A percentile compares a stretch with the other conserved stretches of the same genome.
phyloP scores from a whole-genome alignment of 192 early-diverging fungal species.

The Podila epigama region DNA sequence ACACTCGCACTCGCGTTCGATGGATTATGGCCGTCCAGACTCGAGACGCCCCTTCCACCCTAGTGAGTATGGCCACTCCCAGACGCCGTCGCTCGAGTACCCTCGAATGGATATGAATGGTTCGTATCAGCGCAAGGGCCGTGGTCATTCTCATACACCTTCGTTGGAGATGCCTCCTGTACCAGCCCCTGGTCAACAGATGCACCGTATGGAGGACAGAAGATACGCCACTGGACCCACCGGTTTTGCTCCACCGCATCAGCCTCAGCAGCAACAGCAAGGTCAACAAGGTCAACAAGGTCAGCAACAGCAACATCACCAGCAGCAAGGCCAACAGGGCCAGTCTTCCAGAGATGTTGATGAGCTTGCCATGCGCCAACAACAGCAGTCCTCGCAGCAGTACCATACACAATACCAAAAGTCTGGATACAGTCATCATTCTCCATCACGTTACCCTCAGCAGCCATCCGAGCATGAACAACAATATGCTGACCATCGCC shows the following conservation, averaged over 20 bases:
- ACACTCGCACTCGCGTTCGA: constrained; percentile 37
- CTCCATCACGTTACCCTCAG: neutral
- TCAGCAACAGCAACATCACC: constrained; percentile 1
- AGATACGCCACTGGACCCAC: neutral
- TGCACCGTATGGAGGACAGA: constrained; percentile 18
- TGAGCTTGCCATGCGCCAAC: neutral
- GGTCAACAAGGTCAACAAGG: constrained; percentile 1
- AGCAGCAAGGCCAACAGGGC: constrained; percentile 4
- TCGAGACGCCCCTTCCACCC: constrained; percentile 13
- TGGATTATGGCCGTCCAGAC: constrained; percentile 42
- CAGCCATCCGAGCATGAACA: neutral
- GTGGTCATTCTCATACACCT: constrained; percentile 17
- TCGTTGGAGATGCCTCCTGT: constrained; percentile 25
- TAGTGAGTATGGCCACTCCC: constrained; percentile 25
- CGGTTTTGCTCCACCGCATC: neutral
- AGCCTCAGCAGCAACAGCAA: constrained; percentile 3
- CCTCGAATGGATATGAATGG: neutral
- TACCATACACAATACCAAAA: constrained; percentile 1
- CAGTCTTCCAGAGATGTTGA: neutral
- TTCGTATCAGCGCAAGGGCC: constrained; percentile 9
- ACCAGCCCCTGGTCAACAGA: constrained; percentile 11
- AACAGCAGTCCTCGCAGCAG: neutral
- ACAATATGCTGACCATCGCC: neutral
- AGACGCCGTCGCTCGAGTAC: constrained; percentile 21
- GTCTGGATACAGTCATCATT: neutral